Evolutionary conservation across 2,329 filamentous ascomycete species (phyloP).

Genomic region (Rhinocladiella mackenziei): DNA sequence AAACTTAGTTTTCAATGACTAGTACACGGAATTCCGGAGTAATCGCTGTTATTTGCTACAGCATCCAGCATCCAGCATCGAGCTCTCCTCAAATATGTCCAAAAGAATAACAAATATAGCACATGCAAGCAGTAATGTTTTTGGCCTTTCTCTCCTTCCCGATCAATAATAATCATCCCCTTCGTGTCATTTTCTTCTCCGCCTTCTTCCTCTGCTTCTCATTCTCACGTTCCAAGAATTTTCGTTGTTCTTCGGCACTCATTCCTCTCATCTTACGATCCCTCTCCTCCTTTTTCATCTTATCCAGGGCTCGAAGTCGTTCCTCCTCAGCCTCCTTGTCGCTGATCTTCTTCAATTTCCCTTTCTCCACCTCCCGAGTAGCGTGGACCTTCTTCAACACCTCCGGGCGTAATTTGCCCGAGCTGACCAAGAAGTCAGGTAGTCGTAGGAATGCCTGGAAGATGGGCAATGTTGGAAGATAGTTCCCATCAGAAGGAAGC

Average conservation of each 20-base stretch:
- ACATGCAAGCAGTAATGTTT: no score
- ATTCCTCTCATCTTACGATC: slow-evolving; percentile 73
- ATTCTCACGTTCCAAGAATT: slow-evolving; percentile 75
- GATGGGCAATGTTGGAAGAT: slow-evolving; percentile 64
- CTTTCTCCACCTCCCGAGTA: slow-evolving; percentile 74
- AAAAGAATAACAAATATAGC: background rate
- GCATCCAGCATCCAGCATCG: background rate
- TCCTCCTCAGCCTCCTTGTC: slow-evolving; percentile 68
- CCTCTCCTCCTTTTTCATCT: slow-evolving; percentile 81
- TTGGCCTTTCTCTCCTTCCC: no score
- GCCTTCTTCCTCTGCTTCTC: slow-evolving; percentile 65
- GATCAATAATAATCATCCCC: slow-evolving; percentile 37
- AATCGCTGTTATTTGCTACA: no score
- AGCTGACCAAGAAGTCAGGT: slow-evolving; percentile 72
- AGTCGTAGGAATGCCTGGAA: slow-evolving; percentile 79
- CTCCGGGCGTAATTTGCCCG: slow-evolving; percentile 83
- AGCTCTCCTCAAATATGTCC: background rate
- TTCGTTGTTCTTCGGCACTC: slow-evolving; percentile 79
- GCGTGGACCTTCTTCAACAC: slow-evolving; percentile 77
- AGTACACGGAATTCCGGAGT: no score
- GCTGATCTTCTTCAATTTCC: slow-evolving; percentile 71
- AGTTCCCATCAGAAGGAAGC: slow-evolving; percentile 60
- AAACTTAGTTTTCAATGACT: no score
- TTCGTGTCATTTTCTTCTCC: slow-evolving; percentile 60
- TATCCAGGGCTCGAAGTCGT: slow-evolving; percentile 49